phyloP scores from a whole-genome alignment of 768 basidiomycete species.

The Gloeopeniophorella convolvens region DNA sequence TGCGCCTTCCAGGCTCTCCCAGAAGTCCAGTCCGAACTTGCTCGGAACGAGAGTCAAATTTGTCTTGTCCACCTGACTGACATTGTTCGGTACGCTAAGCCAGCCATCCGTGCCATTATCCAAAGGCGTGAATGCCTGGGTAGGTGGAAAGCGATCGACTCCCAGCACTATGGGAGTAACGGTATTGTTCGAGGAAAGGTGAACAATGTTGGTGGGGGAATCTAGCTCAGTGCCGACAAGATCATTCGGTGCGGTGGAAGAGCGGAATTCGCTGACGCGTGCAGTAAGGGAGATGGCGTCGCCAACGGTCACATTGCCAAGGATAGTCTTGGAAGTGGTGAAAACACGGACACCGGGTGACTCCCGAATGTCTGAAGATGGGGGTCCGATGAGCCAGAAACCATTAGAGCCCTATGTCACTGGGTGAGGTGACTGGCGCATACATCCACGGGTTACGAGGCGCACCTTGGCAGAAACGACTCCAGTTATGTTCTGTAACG shows the following conservation, averaged over 20 bases:
- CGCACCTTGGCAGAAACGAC: slow-evolving; percentile 25
- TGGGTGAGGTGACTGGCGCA: background rate
- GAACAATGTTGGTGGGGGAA: slow-evolving; percentile 37
- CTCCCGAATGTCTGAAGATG: slow-evolving; percentile 36
- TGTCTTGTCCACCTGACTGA: slow-evolving; percentile 36
- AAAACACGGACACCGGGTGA: slow-evolving; percentile 49
- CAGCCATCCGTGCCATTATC: slow-evolving; percentile 50
- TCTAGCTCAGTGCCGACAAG: slow-evolving; percentile 45
- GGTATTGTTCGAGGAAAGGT: slow-evolving; percentile 40
- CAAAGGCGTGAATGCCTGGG: slow-evolving; percentile 39
- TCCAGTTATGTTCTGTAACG: slow-evolving; percentile 24
- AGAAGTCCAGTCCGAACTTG: slow-evolving; percentile 54
- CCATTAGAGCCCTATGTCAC: slow-evolving; percentile 36
- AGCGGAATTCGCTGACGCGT: slow-evolving; percentile 45
- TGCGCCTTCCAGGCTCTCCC: slow-evolving; percentile 55
- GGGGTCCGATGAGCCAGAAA: slow-evolving; percentile 41
- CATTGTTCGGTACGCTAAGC: slow-evolving; percentile 50
- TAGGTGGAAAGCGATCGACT: slow-evolving; percentile 46
- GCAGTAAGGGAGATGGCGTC: slow-evolving; percentile 43
- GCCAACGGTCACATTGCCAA: slow-evolving; percentile 35
- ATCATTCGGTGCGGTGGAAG: slow-evolving; percentile 36
- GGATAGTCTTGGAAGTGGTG: slow-evolving; percentile 33
- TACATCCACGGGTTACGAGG: too few species aligned
- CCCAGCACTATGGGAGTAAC: slow-evolving; percentile 47
- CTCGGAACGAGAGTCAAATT: slow-evolving; percentile 46